Evolutionary conservation across 352 stramenopile genomes (phyloP).

Genomic region (Phytopythium helicoides): DNA sequence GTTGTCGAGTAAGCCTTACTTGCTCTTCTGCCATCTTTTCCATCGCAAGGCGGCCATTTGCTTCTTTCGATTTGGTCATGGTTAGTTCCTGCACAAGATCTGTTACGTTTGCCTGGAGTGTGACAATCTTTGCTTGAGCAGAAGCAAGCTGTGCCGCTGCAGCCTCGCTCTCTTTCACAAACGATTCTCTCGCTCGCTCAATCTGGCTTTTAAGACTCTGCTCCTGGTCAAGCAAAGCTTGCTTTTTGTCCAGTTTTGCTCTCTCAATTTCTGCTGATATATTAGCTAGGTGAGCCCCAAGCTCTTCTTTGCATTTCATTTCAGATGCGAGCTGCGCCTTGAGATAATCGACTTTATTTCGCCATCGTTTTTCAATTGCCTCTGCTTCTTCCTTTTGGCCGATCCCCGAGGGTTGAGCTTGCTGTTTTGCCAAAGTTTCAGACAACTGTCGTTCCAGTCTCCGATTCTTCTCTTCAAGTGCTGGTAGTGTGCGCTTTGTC

Average conservation of each 20-base stretch:
- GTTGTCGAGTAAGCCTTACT: constrained; percentile 51
- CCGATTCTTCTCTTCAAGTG: constrained; percentile 66
- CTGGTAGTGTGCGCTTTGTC: constrained; percentile 38
- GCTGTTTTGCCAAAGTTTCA: constrained; percentile 33
- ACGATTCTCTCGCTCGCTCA: constrained; percentile 40
- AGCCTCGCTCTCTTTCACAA: constrained; percentile 56
- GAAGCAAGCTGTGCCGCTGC: constrained; percentile 35
- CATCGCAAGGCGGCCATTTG: constrained; percentile 58
- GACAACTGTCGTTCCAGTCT: constrained; percentile 52
- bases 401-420: constrained; percentile 13
- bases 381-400: constrained; percentile 25
- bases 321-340: constrained; percentile 81
- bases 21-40: constrained; percentile 79
- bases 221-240: constrained; percentile 48
- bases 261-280: constrained; percentile 63
- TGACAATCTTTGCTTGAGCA: constrained; percentile 59
- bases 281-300: constrained; percentile 59
- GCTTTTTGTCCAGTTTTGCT: constrained; percentile 64
- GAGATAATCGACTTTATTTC: constrained; percentile 82
- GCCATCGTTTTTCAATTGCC: constrained; percentile 67
- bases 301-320: constrained; percentile 85
- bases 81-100: constrained; percentile 74
- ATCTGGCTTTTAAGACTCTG: constrained; percentile 54
- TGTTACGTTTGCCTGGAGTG: constrained; percentile 70
- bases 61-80: constrained; percentile 62